phyloP scores from a whole-genome alignment of 2,329 filamentous ascomycete species.

The Zarea fungicola region DNA sequence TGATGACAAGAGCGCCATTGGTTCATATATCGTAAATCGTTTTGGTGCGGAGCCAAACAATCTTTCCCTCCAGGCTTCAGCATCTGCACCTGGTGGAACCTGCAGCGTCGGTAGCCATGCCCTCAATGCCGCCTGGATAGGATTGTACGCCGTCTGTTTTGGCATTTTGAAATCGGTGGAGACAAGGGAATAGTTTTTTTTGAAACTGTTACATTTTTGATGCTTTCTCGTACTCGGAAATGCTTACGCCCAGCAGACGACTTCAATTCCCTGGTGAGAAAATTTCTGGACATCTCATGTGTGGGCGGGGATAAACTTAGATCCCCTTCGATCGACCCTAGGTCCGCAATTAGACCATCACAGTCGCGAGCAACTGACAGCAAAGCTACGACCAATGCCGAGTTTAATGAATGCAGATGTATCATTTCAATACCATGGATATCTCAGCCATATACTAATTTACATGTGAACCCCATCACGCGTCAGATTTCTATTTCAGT shows the following conservation, averaged over 20 bases:
- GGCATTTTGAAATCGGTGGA: constrained; percentile 3
- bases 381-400: background rate
- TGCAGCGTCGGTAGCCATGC: constrained; percentile 22
- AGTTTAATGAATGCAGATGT: constrained; percentile 4
- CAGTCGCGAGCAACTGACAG: background rate
- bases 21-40: constrained; percentile 55
- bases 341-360: constrained; percentile 1
- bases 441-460: constrained; percentile 39
- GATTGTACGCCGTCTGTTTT: constrained; percentile 17
- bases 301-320: constrained; percentile 1
- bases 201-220: constrained; percentile 1
- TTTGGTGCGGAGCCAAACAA: constrained; percentile 45
- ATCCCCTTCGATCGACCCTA: background rate
- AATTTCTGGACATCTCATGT: constrained; percentile 17
- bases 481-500: constrained; percentile 3
- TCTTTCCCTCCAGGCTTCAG: constrained; percentile 17
- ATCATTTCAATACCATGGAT: constrained; percentile 31
- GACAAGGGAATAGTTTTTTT: background rate
- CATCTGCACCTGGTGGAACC: background rate
- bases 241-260: too few species aligned
- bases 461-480: constrained; percentile 31
- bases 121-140: constrained; percentile 28
- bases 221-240: too few species aligned
- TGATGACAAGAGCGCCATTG: constrained; percentile 55
- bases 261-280: too few species aligned